Evolutionary conservation across 2,329 filamentous ascomycete species (phyloP).

Genomic region (Epichloe elymi): DNA sequence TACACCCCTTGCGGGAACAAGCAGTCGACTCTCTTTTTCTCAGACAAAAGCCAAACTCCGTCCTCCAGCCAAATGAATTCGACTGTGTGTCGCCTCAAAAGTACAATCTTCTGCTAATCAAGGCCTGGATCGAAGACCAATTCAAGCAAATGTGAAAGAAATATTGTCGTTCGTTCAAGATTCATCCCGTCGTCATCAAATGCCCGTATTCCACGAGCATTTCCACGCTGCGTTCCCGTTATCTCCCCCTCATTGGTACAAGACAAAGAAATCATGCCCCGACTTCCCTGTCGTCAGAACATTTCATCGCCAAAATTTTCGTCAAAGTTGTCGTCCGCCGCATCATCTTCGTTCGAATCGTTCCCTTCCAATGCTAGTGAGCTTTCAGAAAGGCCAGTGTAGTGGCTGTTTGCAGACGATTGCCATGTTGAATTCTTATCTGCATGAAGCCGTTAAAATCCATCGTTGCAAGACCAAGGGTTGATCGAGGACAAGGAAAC

Average conservation of each 20-base stretch:
- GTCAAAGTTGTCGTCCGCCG: not conserved
- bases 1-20: too few species aligned
- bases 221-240: not conserved
- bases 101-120: too few species aligned
- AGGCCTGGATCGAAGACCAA: not conserved
- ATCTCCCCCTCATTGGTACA: not conserved
- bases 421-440: not conserved
- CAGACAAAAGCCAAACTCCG: not conserved
- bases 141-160: too few species aligned
- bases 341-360: conserved; percentile 2
- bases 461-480: not conserved
- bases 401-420: not conserved
- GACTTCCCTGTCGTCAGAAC: not conserved
- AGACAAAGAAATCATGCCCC: too few species aligned
- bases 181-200: not conserved
- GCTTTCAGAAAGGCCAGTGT: not conserved
- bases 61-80: not conserved
- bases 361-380: not conserved
- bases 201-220: not conserved
- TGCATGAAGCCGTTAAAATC: not conserved
- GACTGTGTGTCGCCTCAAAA: not conserved
- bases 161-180: not conserved
- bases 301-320: not conserved
- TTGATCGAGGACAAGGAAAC: not conserved
- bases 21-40: not conserved